Evolutionary conservation across 2,329 filamentous ascomycete genomes (phyloP).

Genomic region (Colletotrichum sp.): DNA sequence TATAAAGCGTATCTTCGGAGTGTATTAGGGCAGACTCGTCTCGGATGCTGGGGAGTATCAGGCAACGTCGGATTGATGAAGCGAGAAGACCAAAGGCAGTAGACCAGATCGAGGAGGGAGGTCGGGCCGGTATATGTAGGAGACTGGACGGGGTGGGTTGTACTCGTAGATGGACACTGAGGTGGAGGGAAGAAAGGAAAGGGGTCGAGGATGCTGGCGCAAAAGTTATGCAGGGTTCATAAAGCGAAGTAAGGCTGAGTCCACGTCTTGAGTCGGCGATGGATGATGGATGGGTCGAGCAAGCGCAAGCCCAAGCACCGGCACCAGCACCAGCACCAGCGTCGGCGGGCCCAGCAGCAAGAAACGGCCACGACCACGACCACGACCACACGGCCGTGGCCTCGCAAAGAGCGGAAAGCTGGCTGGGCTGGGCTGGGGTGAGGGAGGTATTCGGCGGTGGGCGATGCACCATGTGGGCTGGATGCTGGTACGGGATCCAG

Average conservation of each 20-base stretch:
- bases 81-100: neutral
- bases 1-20: neutral
- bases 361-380: neutral
- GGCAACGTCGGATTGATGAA: neutral
- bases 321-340: neutral
- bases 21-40: neutral
- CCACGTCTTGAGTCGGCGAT: neutral
- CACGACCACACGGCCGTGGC: neutral
- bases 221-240: conserved; percentile 4
- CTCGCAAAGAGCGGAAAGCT: conserved; percentile 12
- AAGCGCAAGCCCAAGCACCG: neutral
- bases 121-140: conserved; percentile 20
- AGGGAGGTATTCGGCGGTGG: conserved; percentile 9
- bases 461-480: conserved; percentile 18
- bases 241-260: conserved; percentile 19
- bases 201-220: neutral
- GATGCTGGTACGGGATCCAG: neutral
- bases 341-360: neutral
- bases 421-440: neutral
- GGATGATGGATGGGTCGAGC: neutral
- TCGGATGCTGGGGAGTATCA: neutral
- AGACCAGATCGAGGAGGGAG: neutral
- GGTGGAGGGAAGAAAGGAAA: neutral
- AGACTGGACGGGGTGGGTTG: neutral
- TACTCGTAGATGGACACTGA: neutral